Evolutionary conservation across 1,139 yeast species (phyloP).

Genomic region (Waltiozyma sp.): DNA sequence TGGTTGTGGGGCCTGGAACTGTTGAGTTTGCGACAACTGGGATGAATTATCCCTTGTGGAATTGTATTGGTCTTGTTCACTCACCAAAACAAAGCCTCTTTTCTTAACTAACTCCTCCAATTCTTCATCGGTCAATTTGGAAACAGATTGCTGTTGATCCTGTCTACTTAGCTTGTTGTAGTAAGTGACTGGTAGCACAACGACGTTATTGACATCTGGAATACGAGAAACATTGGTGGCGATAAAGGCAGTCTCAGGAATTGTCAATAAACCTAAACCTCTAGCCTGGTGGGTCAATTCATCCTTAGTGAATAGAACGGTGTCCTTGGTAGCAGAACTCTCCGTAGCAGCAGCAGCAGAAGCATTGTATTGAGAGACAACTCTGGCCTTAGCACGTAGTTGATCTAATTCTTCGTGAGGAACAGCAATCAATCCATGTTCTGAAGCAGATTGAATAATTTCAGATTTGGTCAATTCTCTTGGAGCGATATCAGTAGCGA

Average conservation of each 20-base stretch:
- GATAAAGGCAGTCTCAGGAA: conserved; percentile 45
- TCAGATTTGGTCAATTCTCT: conserved; percentile 15
- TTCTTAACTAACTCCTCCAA: conserved; percentile 35
- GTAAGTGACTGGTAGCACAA: conserved; percentile 52
- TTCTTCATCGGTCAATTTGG: conserved; percentile 34
- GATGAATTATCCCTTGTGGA: background rate
- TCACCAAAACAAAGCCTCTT: conserved; percentile 31
- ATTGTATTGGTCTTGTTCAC: conserved; percentile 1
- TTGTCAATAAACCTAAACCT: conserved; percentile 35
- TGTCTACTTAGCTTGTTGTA: conserved; percentile 44
- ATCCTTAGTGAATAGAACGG: conserved; percentile 2
- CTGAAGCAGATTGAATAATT: conserved; percentile 30
- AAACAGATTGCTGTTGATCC: conserved; percentile 30
- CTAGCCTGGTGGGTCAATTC: conserved; percentile 24
- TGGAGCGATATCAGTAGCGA: background rate
- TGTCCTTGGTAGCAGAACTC: conserved; percentile 4
- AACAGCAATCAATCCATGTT: conserved; percentile 34
- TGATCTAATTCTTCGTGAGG: conserved; percentile 27
- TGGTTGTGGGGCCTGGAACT: background rate
- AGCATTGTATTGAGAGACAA: background rate
- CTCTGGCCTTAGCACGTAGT: conserved; percentile 3
- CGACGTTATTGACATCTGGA: conserved; percentile 48
- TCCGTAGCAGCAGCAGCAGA: background rate
- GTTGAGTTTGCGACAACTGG: background rate
- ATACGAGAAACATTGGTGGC: conserved; percentile 47